Conservation (phyloP, 257 asterid genomes). For the Rubia yunnanensis region DNA sequence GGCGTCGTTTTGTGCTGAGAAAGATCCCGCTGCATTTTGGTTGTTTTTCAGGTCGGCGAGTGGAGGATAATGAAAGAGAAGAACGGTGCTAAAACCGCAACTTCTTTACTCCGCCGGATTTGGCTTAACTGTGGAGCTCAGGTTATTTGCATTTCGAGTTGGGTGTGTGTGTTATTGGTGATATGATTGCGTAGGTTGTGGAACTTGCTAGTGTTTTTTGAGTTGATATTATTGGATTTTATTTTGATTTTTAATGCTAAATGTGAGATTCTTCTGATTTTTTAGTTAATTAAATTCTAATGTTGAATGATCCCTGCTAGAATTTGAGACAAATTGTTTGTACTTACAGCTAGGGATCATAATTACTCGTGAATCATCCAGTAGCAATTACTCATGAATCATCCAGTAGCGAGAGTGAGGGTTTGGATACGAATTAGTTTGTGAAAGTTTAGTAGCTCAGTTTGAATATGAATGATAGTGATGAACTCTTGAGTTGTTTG, state of each 20-base stretch:
- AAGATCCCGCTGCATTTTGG: not conserved
- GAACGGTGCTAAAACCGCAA: constrained; percentile 30
- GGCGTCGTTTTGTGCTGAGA: not conserved
- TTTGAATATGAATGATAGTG: not conserved
- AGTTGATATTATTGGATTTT: not conserved
- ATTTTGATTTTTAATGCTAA: not conserved
- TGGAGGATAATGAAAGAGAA: constrained; percentile 69
- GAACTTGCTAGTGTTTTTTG: not conserved
- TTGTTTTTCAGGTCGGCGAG: constrained; percentile 5
- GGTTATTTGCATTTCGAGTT: constrained; percentile 27
- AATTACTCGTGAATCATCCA: not conserved
- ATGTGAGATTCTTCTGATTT: not conserved
- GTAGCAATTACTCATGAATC: not conserved
- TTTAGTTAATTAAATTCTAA: too few relatives aligned
- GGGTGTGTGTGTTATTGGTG: not conserved
- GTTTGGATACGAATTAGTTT: not conserved
- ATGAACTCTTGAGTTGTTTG: not conserved
- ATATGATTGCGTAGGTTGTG: not conserved
- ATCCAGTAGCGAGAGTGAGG: not conserved
- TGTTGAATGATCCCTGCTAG: not conserved
- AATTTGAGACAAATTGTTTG: not conserved
- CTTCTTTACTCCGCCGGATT: constrained; percentile 51
- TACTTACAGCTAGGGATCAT: not conserved
- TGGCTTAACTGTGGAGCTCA: constrained; percentile 66
- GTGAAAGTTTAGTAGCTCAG: not conserved